phyloP scores from a whole-genome alignment of 2,329 filamentous ascomycete genomes.

The Fonsecaea monophora region DNA sequence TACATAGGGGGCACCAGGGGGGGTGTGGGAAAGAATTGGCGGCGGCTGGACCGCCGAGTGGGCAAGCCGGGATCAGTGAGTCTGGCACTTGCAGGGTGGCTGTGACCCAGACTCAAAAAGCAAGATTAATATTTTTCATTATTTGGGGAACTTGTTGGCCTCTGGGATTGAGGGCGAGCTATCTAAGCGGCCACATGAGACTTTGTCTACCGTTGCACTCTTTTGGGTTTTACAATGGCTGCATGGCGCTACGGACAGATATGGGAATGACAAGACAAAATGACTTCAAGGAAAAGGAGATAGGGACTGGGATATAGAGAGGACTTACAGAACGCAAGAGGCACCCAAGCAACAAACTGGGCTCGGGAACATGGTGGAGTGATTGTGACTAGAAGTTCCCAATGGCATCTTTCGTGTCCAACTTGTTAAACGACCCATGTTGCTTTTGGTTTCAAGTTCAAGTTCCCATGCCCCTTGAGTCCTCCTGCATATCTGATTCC shows the following conservation, averaged over 20 bases:
- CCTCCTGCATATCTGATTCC: background rate
- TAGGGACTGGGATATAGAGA: constrained; percentile 6
- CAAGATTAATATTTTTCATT: constrained; percentile 4
- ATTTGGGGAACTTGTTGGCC: background rate
- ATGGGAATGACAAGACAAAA: constrained; percentile 3
- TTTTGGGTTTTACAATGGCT: constrained; percentile 11
- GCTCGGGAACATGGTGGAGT: background rate
- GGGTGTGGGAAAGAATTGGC: background rate
- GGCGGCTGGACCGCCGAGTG: constrained; percentile 2
- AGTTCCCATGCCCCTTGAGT: background rate
- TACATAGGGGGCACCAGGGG: background rate
- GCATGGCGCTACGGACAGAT: constrained; percentile 8
- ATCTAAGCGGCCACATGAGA: background rate
- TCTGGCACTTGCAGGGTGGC: constrained; percentile 1
- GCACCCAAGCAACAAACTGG: background rate
- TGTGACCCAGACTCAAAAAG: constrained; percentile 4
- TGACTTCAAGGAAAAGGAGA: background rate
- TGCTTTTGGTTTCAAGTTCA: background rate
- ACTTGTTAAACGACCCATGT: background rate
- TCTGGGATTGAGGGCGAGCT: background rate
- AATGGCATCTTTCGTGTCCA: background rate
- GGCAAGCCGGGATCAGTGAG: background rate
- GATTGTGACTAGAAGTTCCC: background rate
- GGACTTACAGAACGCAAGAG: constrained; percentile 1
- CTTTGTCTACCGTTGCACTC: constrained; percentile 4